Base-by-base conservation (phyloP, 768 basidiomycete genomes). In the Boletus insuetus region DNA sequence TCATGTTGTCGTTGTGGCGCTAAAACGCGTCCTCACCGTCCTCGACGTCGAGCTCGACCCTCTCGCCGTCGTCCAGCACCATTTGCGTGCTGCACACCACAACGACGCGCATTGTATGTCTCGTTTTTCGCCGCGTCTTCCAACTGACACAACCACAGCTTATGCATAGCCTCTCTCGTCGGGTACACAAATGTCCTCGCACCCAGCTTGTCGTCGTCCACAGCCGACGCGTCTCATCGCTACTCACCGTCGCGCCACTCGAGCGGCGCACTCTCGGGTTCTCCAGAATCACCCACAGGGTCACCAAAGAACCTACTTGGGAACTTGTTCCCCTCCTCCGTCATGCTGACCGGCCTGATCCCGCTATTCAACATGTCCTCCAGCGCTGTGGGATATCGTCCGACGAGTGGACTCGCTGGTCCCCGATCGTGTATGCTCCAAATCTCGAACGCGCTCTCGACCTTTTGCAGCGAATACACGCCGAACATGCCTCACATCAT, bases 251-350 rank as follows among this genome's bases (percentile, higher is more conserved):
- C 54, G 51, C 46, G 5, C 63, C 58, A n/a, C 66, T 69, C 29
- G 58, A 59, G 41, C 55, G 49, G 46, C 57, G 57, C 44, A 63
- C 57, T 1, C 50, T 58, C 26, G 67, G 62, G 22, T 69, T 75
- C 22, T 64, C 68, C 17, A 72, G 67, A 13, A 66, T 75, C 37
- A 53, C 79, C 14, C 69, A 72, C 31, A 61, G 59, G 14, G 66
- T 80, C 35, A 69, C 73, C 47, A 67, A 56, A 6, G 70, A 78
- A 13, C 75, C 79, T 8, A 44, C 78, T 14, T 83, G 80, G 80
- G 56, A 61, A 3, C 64, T 80, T 7, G 59, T 83, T 5, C 51
- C 65, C 19, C 64, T 69, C 4, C 65, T 82, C 26, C 65, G 71
- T 29, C 4, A 26, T 43, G 17, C 56, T 11, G 47, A 48, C 44